Conservation (phyloP, 345 rosid genomes). For the Linum tenue region DNA sequence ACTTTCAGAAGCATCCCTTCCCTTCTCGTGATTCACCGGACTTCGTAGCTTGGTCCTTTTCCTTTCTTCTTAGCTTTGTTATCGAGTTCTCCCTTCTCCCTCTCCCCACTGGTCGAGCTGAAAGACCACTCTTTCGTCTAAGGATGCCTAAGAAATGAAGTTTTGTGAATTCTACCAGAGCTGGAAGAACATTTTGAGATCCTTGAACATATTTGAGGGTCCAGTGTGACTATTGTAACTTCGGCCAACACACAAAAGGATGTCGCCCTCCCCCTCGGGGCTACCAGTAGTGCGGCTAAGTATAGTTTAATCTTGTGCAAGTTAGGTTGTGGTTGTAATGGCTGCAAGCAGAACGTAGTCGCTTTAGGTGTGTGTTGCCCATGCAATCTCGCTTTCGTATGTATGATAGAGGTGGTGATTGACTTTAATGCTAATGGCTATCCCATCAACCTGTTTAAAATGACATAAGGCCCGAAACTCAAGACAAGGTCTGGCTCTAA, state of each 20-base stretch:
- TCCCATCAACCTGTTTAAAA: too few relatives aligned
- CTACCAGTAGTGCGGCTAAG: not conserved
- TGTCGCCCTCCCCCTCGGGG: not conserved
- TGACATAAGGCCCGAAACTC: too few relatives aligned
- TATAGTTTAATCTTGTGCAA: slow-evolving; percentile 7
- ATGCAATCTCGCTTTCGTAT: slow-evolving; percentile 4
- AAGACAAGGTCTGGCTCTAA: too few relatives aligned
- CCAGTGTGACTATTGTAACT: slow-evolving; percentile 8
- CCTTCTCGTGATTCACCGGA: not conserved
- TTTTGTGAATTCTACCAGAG: slow-evolving; percentile 12
- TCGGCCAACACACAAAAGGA: slow-evolving; percentile 1
- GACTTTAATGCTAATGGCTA: too few relatives aligned
- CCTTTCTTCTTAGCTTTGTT: not conserved
- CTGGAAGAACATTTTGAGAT: slow-evolving; percentile 13
- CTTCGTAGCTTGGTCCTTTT: not conserved
- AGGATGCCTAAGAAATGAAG: not conserved
- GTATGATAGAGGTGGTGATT: not conserved
- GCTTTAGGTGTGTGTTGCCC: slow-evolving; percentile 4
- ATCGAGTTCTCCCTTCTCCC: not conserved
- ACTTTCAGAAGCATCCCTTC: not conserved
- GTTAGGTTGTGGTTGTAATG: slow-evolving; percentile 9
- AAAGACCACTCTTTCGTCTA: too few relatives aligned
- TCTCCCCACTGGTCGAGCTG: not conserved
- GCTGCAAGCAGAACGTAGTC: slow-evolving; percentile 2
- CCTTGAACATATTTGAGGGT: slow-evolving; percentile 8